Evolutionary conservation across 1,284 basidiomycete genomes (phyloP).

Genomic region (Tilletia walkeri): DNA sequence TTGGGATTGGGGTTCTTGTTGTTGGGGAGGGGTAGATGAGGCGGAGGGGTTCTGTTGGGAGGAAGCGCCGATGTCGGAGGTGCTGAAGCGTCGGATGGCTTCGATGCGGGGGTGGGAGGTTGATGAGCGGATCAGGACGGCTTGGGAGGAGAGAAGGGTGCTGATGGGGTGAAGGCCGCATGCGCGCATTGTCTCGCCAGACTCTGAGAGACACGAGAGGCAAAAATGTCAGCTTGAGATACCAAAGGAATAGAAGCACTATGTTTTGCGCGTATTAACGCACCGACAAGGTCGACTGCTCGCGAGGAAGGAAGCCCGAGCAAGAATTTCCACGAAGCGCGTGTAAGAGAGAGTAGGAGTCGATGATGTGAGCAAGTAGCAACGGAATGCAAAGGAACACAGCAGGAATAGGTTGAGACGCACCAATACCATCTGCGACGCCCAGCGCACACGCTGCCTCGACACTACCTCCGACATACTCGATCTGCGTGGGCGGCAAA

Average conservation of each 20-base stretch:
- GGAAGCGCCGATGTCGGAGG: background rate
- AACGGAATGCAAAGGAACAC: too few species aligned
- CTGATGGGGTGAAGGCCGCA: slow-evolving; percentile 85
- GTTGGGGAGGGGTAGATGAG: background rate
- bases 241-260: background rate
- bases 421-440: slow-evolving; percentile 83
- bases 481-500: slow-evolving; percentile 69
- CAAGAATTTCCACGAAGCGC: background rate
- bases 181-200: slow-evolving; percentile 99
- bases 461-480: slow-evolving; percentile 95
- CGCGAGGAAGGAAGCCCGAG: background rate
- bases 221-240: background rate
- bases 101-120: slow-evolving; percentile 64
- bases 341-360: too few species aligned
- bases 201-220: slow-evolving; percentile 64
- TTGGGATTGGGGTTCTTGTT: background rate
- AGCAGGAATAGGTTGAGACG: slow-evolving; percentile 59
- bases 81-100: background rate
- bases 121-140: slow-evolving; percentile 85
- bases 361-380: too few species aligned
- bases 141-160: slow-evolving; percentile 80
- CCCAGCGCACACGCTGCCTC: slow-evolving; percentile 97
- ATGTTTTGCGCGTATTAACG: slow-evolving; percentile 1
- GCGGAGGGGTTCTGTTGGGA: background rate
- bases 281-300: slow-evolving; percentile 40